Evolutionary conservation across 129 eudicot species (phyloP), one percentile per base, ranked within the genome.

Genomic region (Centrapalus pauciflorus): DNA sequence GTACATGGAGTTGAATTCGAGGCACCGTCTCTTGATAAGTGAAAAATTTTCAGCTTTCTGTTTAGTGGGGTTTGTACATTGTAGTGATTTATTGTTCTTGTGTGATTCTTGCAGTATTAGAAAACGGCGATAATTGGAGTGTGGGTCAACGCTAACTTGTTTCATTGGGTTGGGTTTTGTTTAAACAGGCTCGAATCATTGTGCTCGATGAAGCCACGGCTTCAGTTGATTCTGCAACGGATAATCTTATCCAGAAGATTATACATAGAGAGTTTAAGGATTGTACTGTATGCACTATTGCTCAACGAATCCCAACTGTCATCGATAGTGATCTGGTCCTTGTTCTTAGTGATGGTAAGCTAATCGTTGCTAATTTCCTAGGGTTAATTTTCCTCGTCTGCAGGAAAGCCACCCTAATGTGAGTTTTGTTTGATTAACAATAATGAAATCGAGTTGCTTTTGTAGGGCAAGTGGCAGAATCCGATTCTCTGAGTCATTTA

Each of bases 181-280:
- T 93, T 24, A 93, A 93, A 70, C 95, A 89, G 76, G 92, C 95
- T 50, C 84, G 85, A 61, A 89, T 93, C 28, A 49, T 93, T 54
- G 89, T 93, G 43, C 89, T 93, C 8, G 99, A 93, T 74, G 99
- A 93, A 82, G 99, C 99, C 5, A 93, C 99, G 0, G 99, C 99
- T 59, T 93, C 99, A 13, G 96, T 93, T 72, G 99, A 93, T 76
- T 84, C 96, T 43, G 95, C 95, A 55, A 89, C 96, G 4, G 96
- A 93, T 80, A 82, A 86, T 68, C 79, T 86, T 6, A 93, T 93
- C 69, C 96, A 93, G 76, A 89, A 87, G 84, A 93, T 93, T 9
- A 84, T 89, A 28, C 80, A 95, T 35, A 75, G 76, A 16, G 99
- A 93, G 55, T 93, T 93, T 59, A 80, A 68, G 60, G 79, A 84